These are phyloP conservation scores for Chlamydomonas sphaeroides DNA, from an alignment of 139 green algal species.

Conservation along the genomic window DNA sequence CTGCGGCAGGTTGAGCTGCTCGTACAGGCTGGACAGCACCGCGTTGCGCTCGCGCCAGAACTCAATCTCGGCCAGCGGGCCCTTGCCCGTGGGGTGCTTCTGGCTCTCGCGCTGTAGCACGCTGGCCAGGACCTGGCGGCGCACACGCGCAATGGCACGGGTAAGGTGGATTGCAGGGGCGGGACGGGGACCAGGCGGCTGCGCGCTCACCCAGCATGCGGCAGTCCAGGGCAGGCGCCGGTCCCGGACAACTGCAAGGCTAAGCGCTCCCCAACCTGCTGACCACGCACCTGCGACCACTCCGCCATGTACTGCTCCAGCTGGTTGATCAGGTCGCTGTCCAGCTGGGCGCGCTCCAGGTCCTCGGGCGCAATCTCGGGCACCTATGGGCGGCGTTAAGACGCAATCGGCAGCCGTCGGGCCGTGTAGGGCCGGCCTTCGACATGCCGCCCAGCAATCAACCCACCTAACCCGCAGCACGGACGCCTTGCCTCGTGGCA, in stretches of 20 bases:
- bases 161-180: neutral
- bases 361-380: constrained; percentile 60
- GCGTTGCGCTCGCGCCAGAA: constrained; percentile 86
- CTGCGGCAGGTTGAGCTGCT: constrained; percentile 84
- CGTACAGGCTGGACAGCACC: constrained; percentile 77
- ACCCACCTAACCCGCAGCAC: no score
- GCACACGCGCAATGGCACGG: no score
- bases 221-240: neutral
- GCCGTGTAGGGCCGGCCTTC: no score
- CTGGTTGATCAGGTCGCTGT: constrained; percentile 61
- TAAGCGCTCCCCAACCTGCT: no score
- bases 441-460: no score
- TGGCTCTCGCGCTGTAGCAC: constrained; percentile 68
- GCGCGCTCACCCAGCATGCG: no score
- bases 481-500: no score
- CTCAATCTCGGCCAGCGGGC: constrained; percentile 88
- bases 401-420: no score
- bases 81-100: constrained; percentile 67
- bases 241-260: neutral
- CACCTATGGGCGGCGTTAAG: constrained; percentile 44
- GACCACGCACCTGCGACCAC: constrained; percentile 60
- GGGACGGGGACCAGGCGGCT: neutral
- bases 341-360: constrained; percentile 48
- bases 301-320: constrained; percentile 72
- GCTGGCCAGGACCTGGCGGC: constrained; percentile 35